Percentiles rank a stretch among this genome's conserved stretches.
Conservation (phyloP, 192 early-diverging fungal species). For the Dimargaris xerosporica region DNA sequence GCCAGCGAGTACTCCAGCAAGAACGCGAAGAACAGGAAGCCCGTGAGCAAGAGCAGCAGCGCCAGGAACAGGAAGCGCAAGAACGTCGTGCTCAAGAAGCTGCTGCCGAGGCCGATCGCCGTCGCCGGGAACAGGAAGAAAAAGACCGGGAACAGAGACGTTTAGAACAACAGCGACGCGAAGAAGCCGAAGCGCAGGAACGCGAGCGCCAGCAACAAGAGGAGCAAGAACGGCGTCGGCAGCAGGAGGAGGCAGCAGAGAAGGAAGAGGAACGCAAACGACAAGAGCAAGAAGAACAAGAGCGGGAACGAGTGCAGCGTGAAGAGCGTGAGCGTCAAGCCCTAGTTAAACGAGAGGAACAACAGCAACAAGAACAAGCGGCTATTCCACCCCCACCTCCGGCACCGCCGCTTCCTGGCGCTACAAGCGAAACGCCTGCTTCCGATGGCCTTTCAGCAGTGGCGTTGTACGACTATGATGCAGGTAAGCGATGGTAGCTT, state of each 20-base stretch:
- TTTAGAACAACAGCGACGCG: slow-evolving; percentile 18
- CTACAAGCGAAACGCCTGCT: slow-evolving; percentile 14
- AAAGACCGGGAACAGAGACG: slow-evolving; percentile 12
- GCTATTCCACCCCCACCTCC: no score
- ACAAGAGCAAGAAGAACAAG: slow-evolving; percentile 17
- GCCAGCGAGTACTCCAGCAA: slow-evolving; percentile 6
- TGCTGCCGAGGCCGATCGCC: slow-evolving; percentile 11
- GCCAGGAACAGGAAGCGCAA: slow-evolving; percentile 15
- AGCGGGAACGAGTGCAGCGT: slow-evolving; percentile 19
- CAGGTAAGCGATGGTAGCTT: no score
- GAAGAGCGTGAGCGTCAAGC: slow-evolving; percentile 19
- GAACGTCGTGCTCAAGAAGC: slow-evolving; percentile 14
- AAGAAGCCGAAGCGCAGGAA: slow-evolving; percentile 20
- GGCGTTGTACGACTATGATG: slow-evolving; percentile 67
- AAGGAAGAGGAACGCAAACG: slow-evolving; percentile 14
- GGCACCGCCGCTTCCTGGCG: slow-evolving; percentile 7
- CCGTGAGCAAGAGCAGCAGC: slow-evolving; percentile 7
- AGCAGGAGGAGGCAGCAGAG: slow-evolving; percentile 14
- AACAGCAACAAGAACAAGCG: slow-evolving; percentile 9
- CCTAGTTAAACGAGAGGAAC: slow-evolving; percentile 16
- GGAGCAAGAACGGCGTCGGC: slow-evolving; percentile 11
- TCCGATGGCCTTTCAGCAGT: slow-evolving; percentile 32
- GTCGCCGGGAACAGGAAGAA: neutral
- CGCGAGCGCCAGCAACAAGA: slow-evolving; percentile 18
- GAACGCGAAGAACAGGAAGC: slow-evolving; percentile 16